Conservation (phyloP, 1,284 basidiomycete species). For the Phenoliferia sp. region DNA sequence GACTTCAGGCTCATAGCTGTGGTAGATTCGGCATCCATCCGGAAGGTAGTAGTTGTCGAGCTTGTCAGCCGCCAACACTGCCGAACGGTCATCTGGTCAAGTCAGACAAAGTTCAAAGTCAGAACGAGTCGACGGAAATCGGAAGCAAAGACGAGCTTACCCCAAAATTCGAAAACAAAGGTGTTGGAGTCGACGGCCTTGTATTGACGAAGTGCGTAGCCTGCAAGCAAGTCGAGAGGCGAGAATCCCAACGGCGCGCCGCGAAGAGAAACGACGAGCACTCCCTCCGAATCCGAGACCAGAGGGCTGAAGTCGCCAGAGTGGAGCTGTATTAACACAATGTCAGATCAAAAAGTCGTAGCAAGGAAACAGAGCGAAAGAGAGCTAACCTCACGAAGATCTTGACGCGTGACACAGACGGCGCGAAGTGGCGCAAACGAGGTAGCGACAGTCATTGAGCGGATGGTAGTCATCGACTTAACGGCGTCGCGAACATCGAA, state of each 20-base stretch:
- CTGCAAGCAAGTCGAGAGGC: slow-evolving; percentile 12
- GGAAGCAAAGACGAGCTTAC: not conserved
- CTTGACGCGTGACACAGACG: slow-evolving; percentile 1
- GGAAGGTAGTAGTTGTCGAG: not conserved
- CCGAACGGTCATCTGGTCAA: slow-evolving; percentile 14
- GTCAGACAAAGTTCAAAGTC: not conserved
- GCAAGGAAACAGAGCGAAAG: not conserved
- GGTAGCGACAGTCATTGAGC: too few species aligned
- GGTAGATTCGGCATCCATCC: not conserved
- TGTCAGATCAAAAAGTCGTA: not conserved
- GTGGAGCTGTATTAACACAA: slow-evolving; percentile 19
- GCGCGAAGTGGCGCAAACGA: not conserved
- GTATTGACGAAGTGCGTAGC: slow-evolving; percentile 16
- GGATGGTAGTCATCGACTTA: not conserved
- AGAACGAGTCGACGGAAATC: not conserved
- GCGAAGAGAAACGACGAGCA: slow-evolving; percentile 14
- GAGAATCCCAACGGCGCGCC: not conserved
- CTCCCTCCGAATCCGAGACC: slow-evolving; percentile 21
- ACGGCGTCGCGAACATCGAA: slow-evolving; percentile 18
- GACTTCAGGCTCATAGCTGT: slow-evolving; percentile 22
- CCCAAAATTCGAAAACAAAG: slow-evolving; percentile 20
- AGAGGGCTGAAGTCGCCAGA: not conserved
- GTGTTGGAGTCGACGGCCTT: slow-evolving; percentile 13
- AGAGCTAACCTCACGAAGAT: not conserved
- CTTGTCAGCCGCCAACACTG: slow-evolving; percentile 3